Evolutionary conservation across 129 eudicot genomes (phyloP).

Genomic region (Gnaphalium uliginosum): DNA sequence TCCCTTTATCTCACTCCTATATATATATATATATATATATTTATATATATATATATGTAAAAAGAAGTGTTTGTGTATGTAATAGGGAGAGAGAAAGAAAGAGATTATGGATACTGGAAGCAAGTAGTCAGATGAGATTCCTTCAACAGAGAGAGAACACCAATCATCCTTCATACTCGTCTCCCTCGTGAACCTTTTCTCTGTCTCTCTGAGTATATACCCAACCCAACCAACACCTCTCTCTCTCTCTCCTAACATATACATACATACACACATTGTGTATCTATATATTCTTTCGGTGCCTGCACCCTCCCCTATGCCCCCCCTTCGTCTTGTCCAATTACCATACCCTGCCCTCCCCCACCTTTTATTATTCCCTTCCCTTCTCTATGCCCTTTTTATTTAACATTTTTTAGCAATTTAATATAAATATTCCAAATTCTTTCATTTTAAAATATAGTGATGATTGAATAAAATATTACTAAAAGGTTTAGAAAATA

Average conservation of each 20-base stretch:
- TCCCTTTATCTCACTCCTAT: no score
- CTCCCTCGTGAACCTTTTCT: slow-evolving; percentile 28
- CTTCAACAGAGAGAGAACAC: slow-evolving; percentile 18
- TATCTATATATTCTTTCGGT: slow-evolving; percentile 35
- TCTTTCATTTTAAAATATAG: no score
- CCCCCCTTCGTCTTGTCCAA: slow-evolving; percentile 39
- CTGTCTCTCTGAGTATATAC: background rate
- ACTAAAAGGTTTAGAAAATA: background rate
- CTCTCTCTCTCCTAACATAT: background rate
- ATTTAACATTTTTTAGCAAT: background rate
- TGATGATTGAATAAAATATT: background rate
- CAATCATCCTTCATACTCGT: slow-evolving; percentile 28
- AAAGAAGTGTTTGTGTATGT: no score
- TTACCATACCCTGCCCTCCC: slow-evolving; percentile 8
- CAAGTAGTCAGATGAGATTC: slow-evolving; percentile 38
- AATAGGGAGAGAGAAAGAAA: background rate
- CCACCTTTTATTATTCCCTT: slow-evolving; percentile 17
- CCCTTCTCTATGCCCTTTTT: background rate
- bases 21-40: no score
- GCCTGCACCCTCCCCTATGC: slow-evolving; percentile 39
- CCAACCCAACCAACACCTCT: no score
- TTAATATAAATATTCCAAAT: no score
- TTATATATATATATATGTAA: no score
- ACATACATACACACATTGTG: background rate
- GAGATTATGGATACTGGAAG: slow-evolving; percentile 4